Evolutionary conservation across 2,329 filamentous ascomycete genomes (phyloP).

Genomic region (Penicillium oxalicum): DNA sequence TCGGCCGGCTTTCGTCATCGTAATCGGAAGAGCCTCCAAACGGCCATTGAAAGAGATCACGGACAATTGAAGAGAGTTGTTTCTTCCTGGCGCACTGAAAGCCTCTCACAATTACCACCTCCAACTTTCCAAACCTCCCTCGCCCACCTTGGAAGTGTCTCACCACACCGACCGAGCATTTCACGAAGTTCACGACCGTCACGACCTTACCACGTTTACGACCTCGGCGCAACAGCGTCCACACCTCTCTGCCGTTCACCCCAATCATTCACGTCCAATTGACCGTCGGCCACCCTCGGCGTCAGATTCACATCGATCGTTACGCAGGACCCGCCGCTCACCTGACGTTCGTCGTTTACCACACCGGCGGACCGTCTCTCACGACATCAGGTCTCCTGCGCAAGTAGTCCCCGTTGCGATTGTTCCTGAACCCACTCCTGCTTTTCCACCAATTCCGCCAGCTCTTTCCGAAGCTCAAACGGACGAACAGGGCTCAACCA

Average conservation of each 20-base stretch:
- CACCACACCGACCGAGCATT: slow-evolving; percentile 33
- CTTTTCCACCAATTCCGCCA: slow-evolving; percentile 21
- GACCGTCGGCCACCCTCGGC: slow-evolving; percentile 48
- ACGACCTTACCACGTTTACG: slow-evolving; percentile 46
- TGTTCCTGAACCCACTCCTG: slow-evolving; percentile 21
- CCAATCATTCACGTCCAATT: slow-evolving; percentile 42
- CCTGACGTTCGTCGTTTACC: slow-evolving; percentile 41
- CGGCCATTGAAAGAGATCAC: slow-evolving; percentile 12
- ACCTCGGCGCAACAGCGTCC: slow-evolving; percentile 42
- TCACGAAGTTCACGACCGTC: slow-evolving; percentile 52
- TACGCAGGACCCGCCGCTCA: slow-evolving; percentile 49
- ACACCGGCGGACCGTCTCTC: slow-evolving; percentile 40
- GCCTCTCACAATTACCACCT: slow-evolving; percentile 33
- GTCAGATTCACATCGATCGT: slow-evolving; percentile 46
- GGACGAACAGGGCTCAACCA: slow-evolving; percentile 28
- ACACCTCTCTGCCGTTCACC: slow-evolving; percentile 37
- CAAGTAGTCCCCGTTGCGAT: slow-evolving; percentile 25
- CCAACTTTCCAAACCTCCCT: slow-evolving; percentile 13
- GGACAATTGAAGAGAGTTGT: slow-evolving; percentile 4
- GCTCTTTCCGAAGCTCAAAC: slow-evolving; percentile 32
- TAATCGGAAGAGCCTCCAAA: slow-evolving; percentile 1
- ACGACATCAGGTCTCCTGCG: slow-evolving; percentile 33
- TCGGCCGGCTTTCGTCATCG: neutral
- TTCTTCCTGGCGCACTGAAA: slow-evolving; percentile 13
- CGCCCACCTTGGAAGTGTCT: slow-evolving; percentile 39